Evolutionary conservation across 106 monocot species (phyloP), one percentile per base, ranked within the genome.

Genomic region (Acorus gramineus): DNA sequence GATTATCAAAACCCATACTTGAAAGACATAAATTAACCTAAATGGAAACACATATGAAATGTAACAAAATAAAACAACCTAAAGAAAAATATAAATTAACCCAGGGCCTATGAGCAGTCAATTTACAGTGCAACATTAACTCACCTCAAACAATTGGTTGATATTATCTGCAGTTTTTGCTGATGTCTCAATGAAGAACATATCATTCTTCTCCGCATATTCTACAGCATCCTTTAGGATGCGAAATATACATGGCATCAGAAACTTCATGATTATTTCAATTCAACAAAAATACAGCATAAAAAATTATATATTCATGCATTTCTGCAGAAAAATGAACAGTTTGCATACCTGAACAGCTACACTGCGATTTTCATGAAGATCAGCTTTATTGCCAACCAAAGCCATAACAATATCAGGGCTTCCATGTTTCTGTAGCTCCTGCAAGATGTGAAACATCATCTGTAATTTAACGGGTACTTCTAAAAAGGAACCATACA

Each of bases 111-210:
- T 28, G 28, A 28, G 28, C 28, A 28, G 28, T 28, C 28, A 28
- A 28, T 28, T 28, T 28, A 28, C 28, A 28, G 28, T 28, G 28
- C 28, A 28, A 28, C 28, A 28, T 28, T 28, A 28, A 28, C 28
- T 28, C 28, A 98, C 96, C 96, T 98, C 96, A 75, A 98, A 98
- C 46, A 98, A 79, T 74, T 88, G 87, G 58, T 91, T 98, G 73
- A 98, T 92, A 72, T 98, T 98, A 71, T 92, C 85, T 57, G 91
- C 87, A 59, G 96, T 98, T 76, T 98, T 98, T 53, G 96, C 96
- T 54, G 96, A 98, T 11, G 96, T 98, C 74, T 98, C 96, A 58
- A 98, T 91, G 44, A 88, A 98, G 66, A 91, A 91, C 96, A 98
- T 91, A 56, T 83, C 83, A 71, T 91, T 98, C 66, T 83, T 85